Conservation (phyloP, 257 asterid genomes). For the Perilla frutescens region DNA sequence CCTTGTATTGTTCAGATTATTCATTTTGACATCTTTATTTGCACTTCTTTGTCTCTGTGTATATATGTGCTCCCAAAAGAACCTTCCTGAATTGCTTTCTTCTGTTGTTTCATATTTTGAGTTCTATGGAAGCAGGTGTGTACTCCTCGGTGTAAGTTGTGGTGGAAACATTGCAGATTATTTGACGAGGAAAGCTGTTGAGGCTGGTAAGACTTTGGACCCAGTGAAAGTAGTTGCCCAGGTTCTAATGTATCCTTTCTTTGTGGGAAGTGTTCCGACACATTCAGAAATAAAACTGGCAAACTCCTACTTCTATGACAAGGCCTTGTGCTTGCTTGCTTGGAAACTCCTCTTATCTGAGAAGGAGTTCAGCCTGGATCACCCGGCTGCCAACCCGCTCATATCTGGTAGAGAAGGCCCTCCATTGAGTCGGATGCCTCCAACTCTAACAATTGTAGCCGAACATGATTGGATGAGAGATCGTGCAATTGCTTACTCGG, state of each 20-base stretch:
- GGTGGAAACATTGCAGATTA: constrained; percentile 91
- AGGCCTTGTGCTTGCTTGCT: constrained; percentile 80
- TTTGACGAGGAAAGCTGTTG: constrained; percentile 81
- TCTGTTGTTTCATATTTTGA: neutral
- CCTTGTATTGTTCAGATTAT: neutral
- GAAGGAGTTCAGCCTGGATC: constrained; percentile 79
- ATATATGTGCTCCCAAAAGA: constrained; percentile 14
- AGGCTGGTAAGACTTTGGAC: constrained; percentile 74
- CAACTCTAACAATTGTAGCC: constrained; percentile 82
- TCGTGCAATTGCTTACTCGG: constrained; percentile 90
- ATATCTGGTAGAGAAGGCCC: constrained; percentile 59
- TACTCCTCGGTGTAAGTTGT: constrained; percentile 94
- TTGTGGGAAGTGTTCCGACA: constrained; percentile 86
- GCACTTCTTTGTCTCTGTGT: neutral
- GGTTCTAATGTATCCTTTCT: constrained; percentile 91
- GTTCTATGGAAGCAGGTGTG: constrained; percentile 63
- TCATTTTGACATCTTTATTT: constrained; percentile 17
- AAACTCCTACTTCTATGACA: constrained; percentile 91
- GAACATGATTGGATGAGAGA: constrained; percentile 98
- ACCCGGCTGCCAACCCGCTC: constrained; percentile 89
- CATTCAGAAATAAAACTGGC: constrained; percentile 83
- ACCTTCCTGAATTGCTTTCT: constrained; percentile 17
- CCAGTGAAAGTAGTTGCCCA: constrained; percentile 99
- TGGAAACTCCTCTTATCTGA: constrained; percentile 86
- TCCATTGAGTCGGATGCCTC: constrained; percentile 83